Evolutionary conservation across 345 rosid species (phyloP).

Genomic region (Sonneratia caseolaris): DNA sequence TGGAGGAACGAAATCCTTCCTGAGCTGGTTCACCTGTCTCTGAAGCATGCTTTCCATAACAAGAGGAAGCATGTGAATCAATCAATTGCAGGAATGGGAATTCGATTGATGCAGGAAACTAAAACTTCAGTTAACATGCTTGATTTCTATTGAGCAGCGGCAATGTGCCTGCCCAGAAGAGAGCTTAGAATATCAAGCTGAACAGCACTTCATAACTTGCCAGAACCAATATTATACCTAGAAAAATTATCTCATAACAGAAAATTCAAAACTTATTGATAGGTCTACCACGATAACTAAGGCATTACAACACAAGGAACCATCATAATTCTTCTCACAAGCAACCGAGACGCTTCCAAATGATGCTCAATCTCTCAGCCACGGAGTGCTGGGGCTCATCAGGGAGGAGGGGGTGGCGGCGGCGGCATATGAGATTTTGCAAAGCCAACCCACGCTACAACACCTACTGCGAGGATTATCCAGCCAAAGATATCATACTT

Average conservation of each 20-base stretch:
- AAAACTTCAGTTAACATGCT: not conserved
- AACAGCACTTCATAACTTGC: not conserved
- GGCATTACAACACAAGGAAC: not conserved
- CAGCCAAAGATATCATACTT: conserved; percentile 74
- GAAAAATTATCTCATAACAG: not conserved
- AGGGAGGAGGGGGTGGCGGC: conserved; percentile 18
- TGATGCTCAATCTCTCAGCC: not conserved
- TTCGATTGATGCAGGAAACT: not conserved
- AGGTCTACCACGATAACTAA: not conserved
- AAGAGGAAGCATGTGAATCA: not conserved
- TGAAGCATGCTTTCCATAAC: no score
- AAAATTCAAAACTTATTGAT: not conserved
- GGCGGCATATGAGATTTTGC: conserved; percentile 65
- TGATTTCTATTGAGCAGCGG: not conserved
- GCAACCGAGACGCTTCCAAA: not conserved
- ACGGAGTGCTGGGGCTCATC: not conserved
- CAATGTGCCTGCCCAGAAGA: not conserved
- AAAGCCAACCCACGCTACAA: conserved; percentile 74
- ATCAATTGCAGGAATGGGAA: not conserved
- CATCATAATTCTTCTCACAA: not conserved
- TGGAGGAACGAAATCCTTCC: no score
- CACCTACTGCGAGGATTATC: conserved; percentile 76
- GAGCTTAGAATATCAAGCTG: not conserved
- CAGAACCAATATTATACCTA: not conserved
- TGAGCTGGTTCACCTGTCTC: no score